phyloP scores from a whole-genome alignment of 2,329 filamentous ascomycete species.

The Ilyonectria mors-panacis region DNA sequence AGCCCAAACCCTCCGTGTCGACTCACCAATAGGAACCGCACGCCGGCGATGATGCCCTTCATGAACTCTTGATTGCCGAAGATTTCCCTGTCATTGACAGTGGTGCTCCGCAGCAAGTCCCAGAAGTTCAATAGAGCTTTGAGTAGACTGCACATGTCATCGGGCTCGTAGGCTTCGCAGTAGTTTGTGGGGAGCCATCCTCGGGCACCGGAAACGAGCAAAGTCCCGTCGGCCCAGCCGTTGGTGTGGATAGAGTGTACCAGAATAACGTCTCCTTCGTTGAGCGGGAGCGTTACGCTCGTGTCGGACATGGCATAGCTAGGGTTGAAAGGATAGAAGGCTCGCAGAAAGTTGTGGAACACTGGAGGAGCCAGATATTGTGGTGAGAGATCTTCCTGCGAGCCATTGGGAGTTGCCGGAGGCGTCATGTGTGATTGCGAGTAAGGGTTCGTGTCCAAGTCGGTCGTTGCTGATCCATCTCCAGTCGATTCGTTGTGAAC shows the following conservation, averaged over 20 bases:
- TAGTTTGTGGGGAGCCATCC: conserved; percentile 99
- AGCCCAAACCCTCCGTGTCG: not conserved
- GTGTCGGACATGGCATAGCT: conserved; percentile 82
- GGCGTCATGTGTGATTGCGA: conserved; percentile 79
- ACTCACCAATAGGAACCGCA: conserved; percentile 89
- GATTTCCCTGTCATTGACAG: conserved; percentile 80
- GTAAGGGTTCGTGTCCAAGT: conserved; percentile 59
- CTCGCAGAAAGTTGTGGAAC: conserved; percentile 95
- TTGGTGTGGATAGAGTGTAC: conserved; percentile 98
- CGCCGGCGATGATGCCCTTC: conserved; percentile 92
- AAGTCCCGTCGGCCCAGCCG: conserved; percentile 97
- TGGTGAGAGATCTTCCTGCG: conserved; percentile 69
- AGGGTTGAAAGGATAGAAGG: conserved; percentile 93
- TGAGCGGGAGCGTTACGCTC: conserved; percentile 89
- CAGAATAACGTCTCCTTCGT: conserved; percentile 91
- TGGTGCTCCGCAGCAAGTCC: conserved; percentile 87
- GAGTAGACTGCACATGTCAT: conserved; percentile 86
- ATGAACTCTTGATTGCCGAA: conserved; percentile 96
- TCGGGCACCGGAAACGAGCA: conserved; percentile 86
- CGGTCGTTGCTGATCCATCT: conserved; percentile 50
- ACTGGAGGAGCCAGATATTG: conserved; percentile 69
- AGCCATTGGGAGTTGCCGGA: conserved; percentile 80
- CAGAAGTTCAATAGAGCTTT: conserved; percentile 92
- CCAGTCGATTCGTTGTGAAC: conserved; percentile 45
- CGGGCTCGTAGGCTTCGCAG: conserved; percentile 93